These are phyloP conservation scores for Chalaropsis ovoidea DNA, from an alignment of 2,329 filamentous ascomycete species.

Conservation along the genomic window DNA sequence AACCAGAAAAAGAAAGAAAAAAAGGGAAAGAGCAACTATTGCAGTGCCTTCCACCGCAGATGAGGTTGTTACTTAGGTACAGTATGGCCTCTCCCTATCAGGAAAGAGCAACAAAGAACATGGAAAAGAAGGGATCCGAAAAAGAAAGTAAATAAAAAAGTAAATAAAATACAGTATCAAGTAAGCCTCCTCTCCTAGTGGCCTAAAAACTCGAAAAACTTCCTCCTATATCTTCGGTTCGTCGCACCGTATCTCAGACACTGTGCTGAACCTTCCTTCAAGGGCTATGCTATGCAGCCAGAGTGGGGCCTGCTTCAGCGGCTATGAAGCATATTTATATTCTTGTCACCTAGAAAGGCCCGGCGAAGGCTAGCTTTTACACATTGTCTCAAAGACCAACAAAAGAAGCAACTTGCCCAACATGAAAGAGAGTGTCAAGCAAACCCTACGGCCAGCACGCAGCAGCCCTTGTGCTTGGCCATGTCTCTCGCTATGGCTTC, in stretches of 20 bases:
- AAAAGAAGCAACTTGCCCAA: too few species aligned
- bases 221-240: not conserved
- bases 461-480: not conserved
- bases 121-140: too few species aligned
- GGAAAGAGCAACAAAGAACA: too few species aligned
- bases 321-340: not conserved
- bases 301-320: not conserved
- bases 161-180: too few species aligned
- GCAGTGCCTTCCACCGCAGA: not conserved
- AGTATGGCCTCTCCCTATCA: not conserved
- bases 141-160: not conserved
- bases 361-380: not conserved
- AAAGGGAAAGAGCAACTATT: not conserved
- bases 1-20: not conserved
- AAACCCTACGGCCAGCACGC: not conserved
- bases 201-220: not conserved
- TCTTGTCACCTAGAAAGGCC: not conserved
- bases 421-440: not conserved
- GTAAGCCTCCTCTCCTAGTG: not conserved
- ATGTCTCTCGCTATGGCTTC: not conserved
- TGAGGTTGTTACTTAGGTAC: not conserved
- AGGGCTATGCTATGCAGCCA: not conserved
- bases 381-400: slow-evolving; percentile 3
- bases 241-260: not conserved
- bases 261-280: not conserved